Conservation (phyloP, 2,329 filamentous ascomycete species). For the Elsinoe necatrix region DNA sequence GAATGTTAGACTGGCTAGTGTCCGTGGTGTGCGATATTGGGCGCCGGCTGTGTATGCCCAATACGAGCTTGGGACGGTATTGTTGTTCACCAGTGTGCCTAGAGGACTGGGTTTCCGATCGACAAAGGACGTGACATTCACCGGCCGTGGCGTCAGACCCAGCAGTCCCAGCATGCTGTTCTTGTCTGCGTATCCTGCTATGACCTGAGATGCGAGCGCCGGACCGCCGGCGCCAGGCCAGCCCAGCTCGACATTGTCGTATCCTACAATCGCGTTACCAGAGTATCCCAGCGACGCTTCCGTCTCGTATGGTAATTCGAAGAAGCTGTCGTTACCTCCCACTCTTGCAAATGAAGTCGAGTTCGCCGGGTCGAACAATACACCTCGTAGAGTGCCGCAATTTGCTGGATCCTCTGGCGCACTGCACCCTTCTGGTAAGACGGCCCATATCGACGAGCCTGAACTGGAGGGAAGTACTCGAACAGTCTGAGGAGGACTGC, state of each 20-base stretch:
- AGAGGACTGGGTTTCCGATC: constrained; percentile 48
- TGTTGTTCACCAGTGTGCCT: constrained; percentile 44
- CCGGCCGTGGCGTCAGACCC: constrained; percentile 40
- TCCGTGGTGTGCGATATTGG: constrained; percentile 44
- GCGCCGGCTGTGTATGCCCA: constrained; percentile 70
- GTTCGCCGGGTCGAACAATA: constrained; percentile 45
- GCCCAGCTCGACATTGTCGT: constrained; percentile 41
- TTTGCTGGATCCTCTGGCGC: constrained; percentile 25
- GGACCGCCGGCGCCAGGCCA: constrained; percentile 33
- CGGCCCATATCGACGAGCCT: constrained; percentile 38
- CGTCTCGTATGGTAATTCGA: constrained; percentile 43
- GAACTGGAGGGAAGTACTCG: constrained; percentile 48
- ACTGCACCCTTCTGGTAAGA: constrained; percentile 57
- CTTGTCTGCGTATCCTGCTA: constrained; percentile 33
- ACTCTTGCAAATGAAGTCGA: constrained; percentile 43
- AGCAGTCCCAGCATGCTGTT: constrained; percentile 41
- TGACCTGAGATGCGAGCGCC: constrained; percentile 34
- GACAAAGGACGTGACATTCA: constrained; percentile 44
- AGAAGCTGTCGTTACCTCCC: constrained; percentile 50
- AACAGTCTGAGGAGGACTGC: constrained; percentile 45
- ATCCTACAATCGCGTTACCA: constrained; percentile 57
- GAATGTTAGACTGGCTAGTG: constrained; percentile 48
- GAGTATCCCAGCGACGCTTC: constrained; percentile 46
- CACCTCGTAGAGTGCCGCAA: constrained; percentile 52
- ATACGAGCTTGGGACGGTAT: constrained; percentile 60